These are phyloP conservation scores for Cenchrus fungigraminus DNA, from an alignment of 176 grass and related monocot genomes.

Conservation along the genomic window DNA sequence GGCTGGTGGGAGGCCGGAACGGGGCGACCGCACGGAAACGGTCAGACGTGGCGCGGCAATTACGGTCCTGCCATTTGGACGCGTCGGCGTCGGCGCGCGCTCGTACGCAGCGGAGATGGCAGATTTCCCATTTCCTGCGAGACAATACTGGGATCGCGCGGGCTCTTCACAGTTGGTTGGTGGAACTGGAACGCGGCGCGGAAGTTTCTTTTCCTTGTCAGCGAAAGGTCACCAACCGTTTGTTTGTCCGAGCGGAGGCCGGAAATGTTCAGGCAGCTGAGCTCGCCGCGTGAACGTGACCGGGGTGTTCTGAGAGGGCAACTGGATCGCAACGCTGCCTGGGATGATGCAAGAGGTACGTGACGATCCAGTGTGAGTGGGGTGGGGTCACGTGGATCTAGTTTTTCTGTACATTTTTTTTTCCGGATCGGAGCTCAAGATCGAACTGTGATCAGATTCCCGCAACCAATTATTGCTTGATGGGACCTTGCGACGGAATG, in stretches of 20 bases:
- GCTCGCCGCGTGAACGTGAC: background rate
- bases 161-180: background rate
- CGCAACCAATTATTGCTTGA: no score
- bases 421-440: no score
- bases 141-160: background rate
- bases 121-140: background rate
- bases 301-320: background rate
- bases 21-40: constrained; percentile 21
- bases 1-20: constrained; percentile 18
- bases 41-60: constrained; percentile 26
- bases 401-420: no score
- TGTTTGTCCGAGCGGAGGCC: background rate
- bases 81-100: constrained; percentile 11
- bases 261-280: background rate
- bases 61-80: constrained; percentile 51
- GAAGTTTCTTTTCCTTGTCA: background rate
- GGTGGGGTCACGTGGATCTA: background rate
- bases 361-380: background rate
- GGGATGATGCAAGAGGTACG: background rate
- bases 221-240: background rate
- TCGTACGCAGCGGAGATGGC: background rate
- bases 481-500: no score
- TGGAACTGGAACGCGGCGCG: background rate
- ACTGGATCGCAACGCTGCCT: background rate
- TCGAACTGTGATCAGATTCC: no score